Base-by-base conservation (phyloP, 2,329 filamentous ascomycete species). In the Alternaria gaisen region DNA sequence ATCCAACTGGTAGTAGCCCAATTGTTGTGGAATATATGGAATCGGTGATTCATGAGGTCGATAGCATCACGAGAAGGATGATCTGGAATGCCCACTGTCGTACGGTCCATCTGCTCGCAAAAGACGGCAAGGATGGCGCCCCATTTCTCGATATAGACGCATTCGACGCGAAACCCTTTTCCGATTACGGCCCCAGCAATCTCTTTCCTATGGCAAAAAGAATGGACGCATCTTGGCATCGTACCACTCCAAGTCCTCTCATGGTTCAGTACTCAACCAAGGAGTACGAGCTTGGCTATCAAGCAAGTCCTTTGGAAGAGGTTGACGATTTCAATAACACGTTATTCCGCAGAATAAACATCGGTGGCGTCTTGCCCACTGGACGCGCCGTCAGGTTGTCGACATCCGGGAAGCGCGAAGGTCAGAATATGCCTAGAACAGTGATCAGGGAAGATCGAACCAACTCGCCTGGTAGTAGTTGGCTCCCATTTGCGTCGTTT, bases 181-280 rank as follows among this genome's bases (percentile, higher is more conserved):
- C 50, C 1, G 53, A 68, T 9, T 73, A 69, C 20, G 42, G 53
- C 8, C 65, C 64, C 14, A 55, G 53, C 12, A 68, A 66, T 16
- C 30, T 47, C 2, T 34, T 47, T 10, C 41, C 46, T 14, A 44
- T 68, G 9, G 64, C 56, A 1, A 42, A 58, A 5, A 65, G 54
- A 46, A 41, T 72, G 66, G 65, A 67, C 6, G 56, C 64, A 26
- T 72, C 67, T 22, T 74, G 71, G 71, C 67, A 73, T 38, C 59
- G 56, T 55, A 53, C 46, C 4, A 51, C 41, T 18, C 18, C 48
- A 9, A 20, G 53, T 6, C 64, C 70, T 32, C 32, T 57, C 4
- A 73, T 73, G 67, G 61, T 72, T 3, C 61, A 56, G 26, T 69
- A 61, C 28, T 66, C 69, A 5, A 58, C 58, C 0, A 62, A 48